Evolutionary conservation across 2,329 filamentous ascomycete genomes (phyloP).

Genomic region (Onygenales sp.): DNA sequence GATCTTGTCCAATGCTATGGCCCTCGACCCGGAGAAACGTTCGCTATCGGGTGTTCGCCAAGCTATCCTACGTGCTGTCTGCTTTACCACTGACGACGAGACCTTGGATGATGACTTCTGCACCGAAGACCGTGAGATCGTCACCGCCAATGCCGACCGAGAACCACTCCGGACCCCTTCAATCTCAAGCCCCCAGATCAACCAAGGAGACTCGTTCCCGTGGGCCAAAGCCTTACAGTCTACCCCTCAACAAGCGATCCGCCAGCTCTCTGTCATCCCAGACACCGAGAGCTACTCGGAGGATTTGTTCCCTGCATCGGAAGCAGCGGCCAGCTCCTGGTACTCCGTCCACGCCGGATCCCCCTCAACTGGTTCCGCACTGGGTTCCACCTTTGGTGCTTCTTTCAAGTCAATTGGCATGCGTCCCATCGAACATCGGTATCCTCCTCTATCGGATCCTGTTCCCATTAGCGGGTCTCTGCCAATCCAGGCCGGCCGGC

Average conservation of each 20-base stretch:
- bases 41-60: constrained; percentile 70
- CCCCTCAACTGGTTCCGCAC: constrained; percentile 71
- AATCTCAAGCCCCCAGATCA: constrained; percentile 75
- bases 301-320: constrained; percentile 75
- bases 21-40: constrained; percentile 80
- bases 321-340: constrained; percentile 58
- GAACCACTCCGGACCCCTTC: constrained; percentile 94
- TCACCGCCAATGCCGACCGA: constrained; percentile 75
- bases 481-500: constrained; percentile 51
- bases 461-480: constrained; percentile 73
- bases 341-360: constrained; percentile 67
- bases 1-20: constrained; percentile 82
- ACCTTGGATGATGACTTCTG: constrained; percentile 79
- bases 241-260: constrained; percentile 58
- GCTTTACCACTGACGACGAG: constrained; percentile 92
- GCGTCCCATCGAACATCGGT: constrained; percentile 25
- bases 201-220: constrained; percentile 71
- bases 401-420: constrained; percentile 69
- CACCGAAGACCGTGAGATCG: constrained; percentile 63
- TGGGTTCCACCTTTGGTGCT: constrained; percentile 70
- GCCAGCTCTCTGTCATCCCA: constrained; percentile 79
- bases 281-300: constrained; percentile 70
- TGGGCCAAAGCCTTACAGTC: constrained; percentile 87
- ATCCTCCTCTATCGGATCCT: constrained; percentile 45
- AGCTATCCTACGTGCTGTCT: constrained; percentile 68